phyloP scores from a whole-genome alignment of 1,284 basidiomycete species.

The Lignosus rhinocerotis region DNA sequence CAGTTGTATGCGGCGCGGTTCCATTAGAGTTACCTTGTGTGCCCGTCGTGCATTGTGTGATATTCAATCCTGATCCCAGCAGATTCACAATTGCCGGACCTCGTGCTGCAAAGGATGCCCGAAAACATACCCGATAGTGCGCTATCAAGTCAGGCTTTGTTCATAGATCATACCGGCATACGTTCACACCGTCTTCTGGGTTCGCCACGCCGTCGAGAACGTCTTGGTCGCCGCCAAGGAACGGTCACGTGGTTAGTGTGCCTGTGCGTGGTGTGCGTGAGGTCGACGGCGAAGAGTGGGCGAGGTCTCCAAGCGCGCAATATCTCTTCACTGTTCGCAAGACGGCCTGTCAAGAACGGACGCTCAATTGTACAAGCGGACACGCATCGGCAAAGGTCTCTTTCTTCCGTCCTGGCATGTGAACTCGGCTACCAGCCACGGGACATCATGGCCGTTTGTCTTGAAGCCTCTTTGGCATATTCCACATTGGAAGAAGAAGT shows the following conservation, averaged over 20 bases:
- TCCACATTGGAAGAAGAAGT: not conserved
- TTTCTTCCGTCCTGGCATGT: not conserved
- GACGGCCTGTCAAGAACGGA: not conserved
- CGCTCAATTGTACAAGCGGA: not conserved
- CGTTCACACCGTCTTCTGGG: not conserved
- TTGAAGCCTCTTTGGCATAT: not conserved
- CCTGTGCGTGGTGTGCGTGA: conserved; percentile 15
- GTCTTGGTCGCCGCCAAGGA: conserved; percentile 1
- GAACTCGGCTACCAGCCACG: not conserved
- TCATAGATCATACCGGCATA: not conserved
- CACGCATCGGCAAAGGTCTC: not conserved
- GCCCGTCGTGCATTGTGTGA: conserved; percentile 13
- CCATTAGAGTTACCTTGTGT: conserved; percentile 16
- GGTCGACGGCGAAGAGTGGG: conserved; percentile 6
- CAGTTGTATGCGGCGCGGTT: not conserved
- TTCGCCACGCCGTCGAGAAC: not conserved
- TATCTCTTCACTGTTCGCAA: not conserved
- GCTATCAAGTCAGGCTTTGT: not conserved
- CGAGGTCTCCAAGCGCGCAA: conserved; percentile 11
- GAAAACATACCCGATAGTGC: not conserved
- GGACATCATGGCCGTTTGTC: not conserved
- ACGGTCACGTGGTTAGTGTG: conserved; percentile 3
- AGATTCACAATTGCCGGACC: not conserved
- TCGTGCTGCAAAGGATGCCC: not conserved
- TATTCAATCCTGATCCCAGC: conserved; percentile 3